phyloP scores from a whole-genome alignment of 306 rosid genomes.

The Begonia fuchsioides region DNA sequence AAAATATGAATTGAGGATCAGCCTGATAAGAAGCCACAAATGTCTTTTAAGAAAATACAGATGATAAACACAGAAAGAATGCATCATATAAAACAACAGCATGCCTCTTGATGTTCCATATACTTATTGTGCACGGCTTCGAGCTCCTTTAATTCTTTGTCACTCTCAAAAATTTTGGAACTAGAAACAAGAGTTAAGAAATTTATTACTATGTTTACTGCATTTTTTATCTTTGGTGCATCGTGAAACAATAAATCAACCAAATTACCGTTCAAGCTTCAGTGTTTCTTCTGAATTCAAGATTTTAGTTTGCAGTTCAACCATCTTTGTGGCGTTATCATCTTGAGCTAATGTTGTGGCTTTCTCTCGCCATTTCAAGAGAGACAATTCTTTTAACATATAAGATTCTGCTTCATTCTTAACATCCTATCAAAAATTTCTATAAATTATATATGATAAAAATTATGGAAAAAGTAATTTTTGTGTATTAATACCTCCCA shows the following conservation, averaged over 20 bases:
- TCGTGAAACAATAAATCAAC: conserved; percentile 1
- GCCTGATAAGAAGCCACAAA: not conserved
- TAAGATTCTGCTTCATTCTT: conserved; percentile 88
- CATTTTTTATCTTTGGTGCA: not conserved
- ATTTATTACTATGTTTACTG: conserved; percentile 3
- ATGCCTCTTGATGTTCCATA: conserved; percentile 69
- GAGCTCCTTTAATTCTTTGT: conserved; percentile 55
- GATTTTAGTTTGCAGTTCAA: conserved; percentile 33
- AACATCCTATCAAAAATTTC: conserved; percentile 46
- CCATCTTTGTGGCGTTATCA: conserved; percentile 45
- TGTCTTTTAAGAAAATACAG: too few relatives aligned
- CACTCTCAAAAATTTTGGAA: conserved; percentile 59
- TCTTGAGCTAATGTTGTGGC: conserved; percentile 67
- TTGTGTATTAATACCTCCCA: conserved; percentile 50
- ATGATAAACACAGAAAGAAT: too few relatives aligned
- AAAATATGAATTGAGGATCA: not conserved
- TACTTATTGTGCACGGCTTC: conserved; percentile 55
- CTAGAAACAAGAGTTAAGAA: conserved; percentile 24
- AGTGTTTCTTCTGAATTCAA: conserved; percentile 53
- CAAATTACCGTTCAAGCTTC: conserved; percentile 51
- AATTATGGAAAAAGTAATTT: too few relatives aligned
- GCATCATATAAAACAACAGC: conserved; percentile 6
- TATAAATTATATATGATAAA: too few relatives aligned
- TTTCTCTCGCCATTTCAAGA: conserved; percentile 89
- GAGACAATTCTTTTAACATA: conserved; percentile 85